Conservation (phyloP, 768 basidiomycete species). For the Lepiota brunneoincarnata region DNA sequence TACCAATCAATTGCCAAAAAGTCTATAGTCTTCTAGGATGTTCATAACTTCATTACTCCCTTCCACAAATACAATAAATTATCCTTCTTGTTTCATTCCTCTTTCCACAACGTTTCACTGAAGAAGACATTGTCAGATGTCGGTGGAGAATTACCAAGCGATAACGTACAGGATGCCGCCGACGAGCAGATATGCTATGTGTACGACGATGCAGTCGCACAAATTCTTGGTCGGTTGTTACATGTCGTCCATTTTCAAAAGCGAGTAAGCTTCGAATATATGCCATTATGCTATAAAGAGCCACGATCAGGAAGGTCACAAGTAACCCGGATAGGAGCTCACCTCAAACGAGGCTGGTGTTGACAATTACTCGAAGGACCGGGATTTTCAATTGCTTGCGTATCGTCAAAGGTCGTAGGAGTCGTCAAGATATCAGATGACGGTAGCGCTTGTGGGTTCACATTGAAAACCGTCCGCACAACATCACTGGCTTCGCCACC, state of each 20-base stretch:
- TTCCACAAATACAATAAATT: neutral
- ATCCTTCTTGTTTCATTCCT: neutral
- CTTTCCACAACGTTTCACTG: neutral
- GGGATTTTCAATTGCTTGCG: neutral
- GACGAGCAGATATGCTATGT: slow-evolving; percentile 12
- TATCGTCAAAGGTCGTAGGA: neutral
- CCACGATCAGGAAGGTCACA: neutral
- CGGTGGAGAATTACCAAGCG: neutral
- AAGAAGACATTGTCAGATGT: neutral
- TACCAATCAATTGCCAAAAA: neutral
- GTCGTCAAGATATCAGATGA: neutral
- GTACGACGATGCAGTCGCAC: slow-evolving; percentile 7
- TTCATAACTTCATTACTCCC: too few species aligned
- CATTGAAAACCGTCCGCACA: neutral
- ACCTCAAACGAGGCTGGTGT: neutral
- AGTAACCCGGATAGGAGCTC: neutral
- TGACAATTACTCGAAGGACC: neutral
- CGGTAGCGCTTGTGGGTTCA: neutral
- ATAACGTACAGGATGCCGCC: slow-evolving; percentile 17
- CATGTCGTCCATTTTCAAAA: neutral
- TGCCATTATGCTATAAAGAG: neutral
- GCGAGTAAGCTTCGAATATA: slow-evolving; percentile 1
- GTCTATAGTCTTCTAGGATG: neutral
- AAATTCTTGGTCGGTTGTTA: slow-evolving; percentile 3
- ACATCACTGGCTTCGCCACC: neutral